Base-by-base conservation (phyloP, 805 yeast genomes). In the Candida schatavii region DNA sequence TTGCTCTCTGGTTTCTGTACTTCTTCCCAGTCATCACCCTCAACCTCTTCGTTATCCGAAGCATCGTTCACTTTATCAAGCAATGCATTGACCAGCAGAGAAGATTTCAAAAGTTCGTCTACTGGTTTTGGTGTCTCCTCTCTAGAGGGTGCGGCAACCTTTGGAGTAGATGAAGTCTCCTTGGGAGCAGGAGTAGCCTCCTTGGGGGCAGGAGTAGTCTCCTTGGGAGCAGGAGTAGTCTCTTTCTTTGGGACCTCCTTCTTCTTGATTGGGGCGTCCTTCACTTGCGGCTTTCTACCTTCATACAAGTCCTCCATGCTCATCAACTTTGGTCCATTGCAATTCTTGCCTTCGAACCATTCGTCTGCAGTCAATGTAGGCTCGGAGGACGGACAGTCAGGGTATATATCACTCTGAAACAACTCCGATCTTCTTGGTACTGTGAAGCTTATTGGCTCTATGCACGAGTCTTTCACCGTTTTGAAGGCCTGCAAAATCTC, bases 361-460 rank as follows among this genome's bases (percentile, higher is more conserved):
- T 89, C 96, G 2, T 69, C 78, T 2, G 96, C 88, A 13, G 82
- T 60, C 43, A 88, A 61, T 0, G 97, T 95, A 3, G 97, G 83
- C 54, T 78, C 74, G 31, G 71, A 75, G 3, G 96, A 81, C 21
- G 95, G 93, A 21, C 91, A 86, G 63, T 86, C 95, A 3, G 97
- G 97, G 59, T 83, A 93, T 39, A 93, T 88, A 54, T 90, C 98
- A 34, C 77, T 84, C 64, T 93, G 97, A 72, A 93, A 91, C 54
- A 82, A 81, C 57, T 93, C 98, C 3, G 96, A 78, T 61, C 89
- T 85, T 72, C 98, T 81, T 50, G 99, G 99, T 44, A 91, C 97
- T 52, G 81, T 78, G 61, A 91, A 93, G 3, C 96, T 86, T 41
- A 93, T 76, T 13, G 97, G 97, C 70, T 93, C 98, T 51, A 93